These are phyloP conservation scores for Calonectria naviculata DNA, from an alignment of 2,329 filamentous ascomycete species.

Conservation along the genomic window DNA sequence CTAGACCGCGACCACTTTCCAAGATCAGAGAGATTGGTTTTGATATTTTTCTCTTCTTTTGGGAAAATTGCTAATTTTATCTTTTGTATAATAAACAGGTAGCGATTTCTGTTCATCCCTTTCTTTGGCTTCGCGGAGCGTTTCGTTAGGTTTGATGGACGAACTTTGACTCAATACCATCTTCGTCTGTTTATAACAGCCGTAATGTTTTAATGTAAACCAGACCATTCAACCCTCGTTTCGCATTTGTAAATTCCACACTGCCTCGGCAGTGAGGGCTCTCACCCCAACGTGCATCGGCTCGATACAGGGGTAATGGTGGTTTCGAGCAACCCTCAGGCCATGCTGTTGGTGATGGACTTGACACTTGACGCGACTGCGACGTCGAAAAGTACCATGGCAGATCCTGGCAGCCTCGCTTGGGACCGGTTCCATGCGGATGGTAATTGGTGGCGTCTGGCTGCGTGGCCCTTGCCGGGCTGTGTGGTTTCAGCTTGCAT, in stretches of 20 bases:
- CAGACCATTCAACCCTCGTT: neutral
- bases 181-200: neutral
- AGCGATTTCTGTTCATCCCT: too few relatives aligned
- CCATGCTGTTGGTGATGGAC: neutral
- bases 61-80: too few relatives aligned
- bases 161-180: neutral
- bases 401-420: neutral
- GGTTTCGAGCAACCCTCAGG: conserved; percentile 16
- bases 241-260: conserved; percentile 1
- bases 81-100: too few relatives aligned
- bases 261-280: conserved; percentile 10
- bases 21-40: neutral
- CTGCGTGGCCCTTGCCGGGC: conserved; percentile 4
- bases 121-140: too few relatives aligned
- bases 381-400: neutral
- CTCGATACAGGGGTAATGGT: conserved; percentile 9
- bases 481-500: neutral
- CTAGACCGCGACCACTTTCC: neutral
- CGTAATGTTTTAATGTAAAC: neutral
- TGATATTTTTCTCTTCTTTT: neutral
- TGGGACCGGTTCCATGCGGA: neutral
- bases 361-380: conserved; percentile 5
- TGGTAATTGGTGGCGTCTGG: conserved; percentile 2
- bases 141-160: too few relatives aligned
- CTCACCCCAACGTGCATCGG: neutral